phyloP scores from a whole-genome alignment of 306 rosid genomes.

The Macrotyloma uniflorum region DNA sequence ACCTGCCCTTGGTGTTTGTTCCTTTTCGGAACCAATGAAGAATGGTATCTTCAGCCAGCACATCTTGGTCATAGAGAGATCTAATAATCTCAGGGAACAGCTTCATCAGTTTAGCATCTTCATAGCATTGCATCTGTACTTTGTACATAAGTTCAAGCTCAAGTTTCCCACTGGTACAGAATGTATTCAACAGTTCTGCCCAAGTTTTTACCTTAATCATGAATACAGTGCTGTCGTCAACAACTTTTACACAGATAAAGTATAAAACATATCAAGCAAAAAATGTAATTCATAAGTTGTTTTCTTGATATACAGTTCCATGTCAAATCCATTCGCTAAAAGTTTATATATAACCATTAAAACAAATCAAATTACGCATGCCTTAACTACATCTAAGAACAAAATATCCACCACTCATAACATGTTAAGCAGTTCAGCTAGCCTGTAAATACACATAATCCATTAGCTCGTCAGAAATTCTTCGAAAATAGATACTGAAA shows the following conservation, averaged over 20 bases:
- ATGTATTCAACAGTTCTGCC: conserved; percentile 85
- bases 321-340: background rate
- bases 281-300: background rate
- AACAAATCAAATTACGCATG: background rate
- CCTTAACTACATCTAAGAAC: background rate
- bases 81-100: conserved; percentile 86
- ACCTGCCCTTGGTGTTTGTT: conserved; percentile 97
- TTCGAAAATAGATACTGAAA: background rate
- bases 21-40: conserved; percentile 95
- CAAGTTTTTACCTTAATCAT: conserved; percentile 87
- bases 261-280: background rate
- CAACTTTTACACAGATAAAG: background rate
- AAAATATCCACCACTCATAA: background rate
- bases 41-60: conserved; percentile 96
- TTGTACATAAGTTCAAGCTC: conserved; percentile 98
- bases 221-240: conserved; percentile 7
- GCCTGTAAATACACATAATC: background rate
- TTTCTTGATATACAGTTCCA: background rate
- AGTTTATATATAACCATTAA: background rate
- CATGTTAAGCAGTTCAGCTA: conserved; percentile 8
- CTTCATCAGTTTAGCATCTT: conserved; percentile 99
- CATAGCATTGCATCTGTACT: conserved; percentile 99
- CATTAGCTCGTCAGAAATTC: background rate
- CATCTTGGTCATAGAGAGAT: conserved; percentile 96
- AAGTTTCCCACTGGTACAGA: conserved; percentile 93